Percentiles rank a stretch among this genome's conserved stretches.
Evolutionary conservation across 202 grass and related monocot genomes (phyloP).

Genomic region (Carex arenaria): DNA sequence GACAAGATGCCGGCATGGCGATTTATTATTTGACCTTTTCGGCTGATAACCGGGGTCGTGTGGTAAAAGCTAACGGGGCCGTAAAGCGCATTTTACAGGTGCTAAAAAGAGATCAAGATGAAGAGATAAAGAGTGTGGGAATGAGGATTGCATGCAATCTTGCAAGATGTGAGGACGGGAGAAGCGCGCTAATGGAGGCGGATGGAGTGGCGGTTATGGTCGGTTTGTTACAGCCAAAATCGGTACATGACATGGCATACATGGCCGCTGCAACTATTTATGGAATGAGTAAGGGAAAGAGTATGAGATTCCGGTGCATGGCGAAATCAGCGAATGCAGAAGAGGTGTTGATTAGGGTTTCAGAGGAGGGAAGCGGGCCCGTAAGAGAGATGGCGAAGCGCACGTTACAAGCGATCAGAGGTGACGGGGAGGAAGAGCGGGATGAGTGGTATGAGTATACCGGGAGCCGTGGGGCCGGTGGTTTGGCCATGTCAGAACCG

Average conservation of each 20-base stretch:
- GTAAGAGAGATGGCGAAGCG: slow-evolving; percentile 14
- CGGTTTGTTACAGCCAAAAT: background rate
- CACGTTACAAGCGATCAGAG: background rate
- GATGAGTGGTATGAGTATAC: background rate
- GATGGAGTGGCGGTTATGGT: background rate
- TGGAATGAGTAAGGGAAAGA: slow-evolving; percentile 22
- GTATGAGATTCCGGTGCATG: slow-evolving; percentile 19
- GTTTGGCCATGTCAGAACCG: slow-evolving; percentile 11
- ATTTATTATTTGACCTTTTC: slow-evolving; percentile 27
- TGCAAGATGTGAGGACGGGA: slow-evolving; percentile 9
- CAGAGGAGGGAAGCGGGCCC: background rate
- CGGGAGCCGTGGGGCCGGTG: background rate
- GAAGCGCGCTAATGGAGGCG: slow-evolving; percentile 9
- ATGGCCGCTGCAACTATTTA: background rate
- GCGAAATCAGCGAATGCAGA: slow-evolving; percentile 4
- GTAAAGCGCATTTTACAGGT: slow-evolving; percentile 5
- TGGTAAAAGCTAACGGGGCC: background rate
- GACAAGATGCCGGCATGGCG: slow-evolving; percentile 14
- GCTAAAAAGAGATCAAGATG: slow-evolving; percentile 6
- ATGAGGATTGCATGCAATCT: slow-evolving; percentile 21
- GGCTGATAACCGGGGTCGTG: slow-evolving; percentile 4
- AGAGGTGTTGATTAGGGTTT: slow-evolving; percentile 7
- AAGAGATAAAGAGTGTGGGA: background rate
- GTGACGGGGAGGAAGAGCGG: background rate
- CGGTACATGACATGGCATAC: background rate